Conservation (phyloP, 305 asterid species). For the Caryopteris hybrid region DNA sequence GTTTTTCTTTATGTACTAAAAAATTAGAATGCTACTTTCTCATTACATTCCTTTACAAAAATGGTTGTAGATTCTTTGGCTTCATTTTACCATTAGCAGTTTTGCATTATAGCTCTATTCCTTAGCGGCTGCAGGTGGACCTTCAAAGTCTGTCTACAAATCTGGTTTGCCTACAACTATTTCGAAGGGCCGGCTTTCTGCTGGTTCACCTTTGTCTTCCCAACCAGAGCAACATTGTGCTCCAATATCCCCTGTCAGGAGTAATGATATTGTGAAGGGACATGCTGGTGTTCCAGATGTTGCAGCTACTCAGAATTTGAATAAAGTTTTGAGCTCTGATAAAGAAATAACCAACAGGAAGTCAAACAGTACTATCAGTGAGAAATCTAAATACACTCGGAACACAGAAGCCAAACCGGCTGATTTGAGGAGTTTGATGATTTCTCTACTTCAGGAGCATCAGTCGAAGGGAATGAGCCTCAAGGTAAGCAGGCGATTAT, state of each 20-base stretch:
- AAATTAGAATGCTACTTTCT: conserved; percentile 1
- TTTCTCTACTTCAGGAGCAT: conserved; percentile 68
- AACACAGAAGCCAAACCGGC: conserved; percentile 43
- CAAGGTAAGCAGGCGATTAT: conserved; percentile 44
- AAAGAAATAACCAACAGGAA: conserved; percentile 51
- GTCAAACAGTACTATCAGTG: conserved; percentile 35
- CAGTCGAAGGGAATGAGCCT: conserved; percentile 79
- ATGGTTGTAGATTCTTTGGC: not conserved
- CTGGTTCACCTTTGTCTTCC: conserved; percentile 65
- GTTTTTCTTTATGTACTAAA: not conserved
- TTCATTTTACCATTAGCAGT: conserved; percentile 7
- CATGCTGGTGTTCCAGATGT: conserved; percentile 39
- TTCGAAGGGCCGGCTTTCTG: conserved; percentile 55
- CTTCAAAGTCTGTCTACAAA: conserved; percentile 56
- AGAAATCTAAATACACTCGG: conserved; percentile 43
- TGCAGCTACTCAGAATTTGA: conserved; percentile 35
- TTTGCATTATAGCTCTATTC: conserved; percentile 15
- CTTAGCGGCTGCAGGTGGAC: conserved; percentile 48
- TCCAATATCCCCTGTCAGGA: conserved; percentile 51
- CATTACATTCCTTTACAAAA: not conserved
- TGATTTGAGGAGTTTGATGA: conserved; percentile 67
- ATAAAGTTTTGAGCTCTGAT: conserved; percentile 47
- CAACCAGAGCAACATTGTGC: conserved; percentile 56
- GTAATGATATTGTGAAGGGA: conserved; percentile 51
- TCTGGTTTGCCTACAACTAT: conserved; percentile 47